phyloP scores from a whole-genome alignment of 805 yeast genomes.

The Priceomyces medius region DNA sequence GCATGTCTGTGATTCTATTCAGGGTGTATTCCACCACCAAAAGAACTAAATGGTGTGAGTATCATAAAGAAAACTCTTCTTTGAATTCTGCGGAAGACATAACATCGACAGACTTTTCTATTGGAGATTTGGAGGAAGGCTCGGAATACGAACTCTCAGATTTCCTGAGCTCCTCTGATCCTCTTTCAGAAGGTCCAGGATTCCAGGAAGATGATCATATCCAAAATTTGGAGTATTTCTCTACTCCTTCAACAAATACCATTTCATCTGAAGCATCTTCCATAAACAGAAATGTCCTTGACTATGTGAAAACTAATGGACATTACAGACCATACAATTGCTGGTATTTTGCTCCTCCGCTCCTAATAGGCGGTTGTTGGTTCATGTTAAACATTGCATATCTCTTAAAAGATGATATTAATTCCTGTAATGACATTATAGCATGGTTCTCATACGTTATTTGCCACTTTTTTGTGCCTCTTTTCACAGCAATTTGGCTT shows the following conservation, averaged over 20 bases:
- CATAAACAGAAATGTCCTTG: conserved; percentile 1
- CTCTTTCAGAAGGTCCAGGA: background rate
- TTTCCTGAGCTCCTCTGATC: background rate
- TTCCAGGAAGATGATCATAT: conserved; percentile 3
- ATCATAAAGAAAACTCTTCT: background rate
- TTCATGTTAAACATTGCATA: conserved; percentile 47
- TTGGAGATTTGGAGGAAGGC: background rate
- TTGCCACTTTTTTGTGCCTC: conserved; percentile 61
- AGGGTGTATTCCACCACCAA: background rate
- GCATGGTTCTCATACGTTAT: conserved; percentile 66
- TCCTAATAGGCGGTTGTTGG: conserved; percentile 48
- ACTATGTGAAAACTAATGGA: background rate
- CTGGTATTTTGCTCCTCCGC: conserved; percentile 28
- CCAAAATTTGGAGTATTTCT: background rate
- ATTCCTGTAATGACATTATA: conserved; percentile 47
- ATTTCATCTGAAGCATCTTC: background rate
- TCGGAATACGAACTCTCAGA: conserved; percentile 2
- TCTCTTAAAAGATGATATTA: conserved; percentile 39
- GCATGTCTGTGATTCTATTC: background rate
- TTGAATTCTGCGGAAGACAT: background rate
- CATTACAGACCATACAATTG: conserved; percentile 2
- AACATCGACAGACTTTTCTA: background rate
- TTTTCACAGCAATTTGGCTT: conserved; percentile 59
- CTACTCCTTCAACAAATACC: background rate
- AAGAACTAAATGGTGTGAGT: background rate